Evolutionary conservation across 2,329 filamentous ascomycete species (phyloP).

Genomic region (Fusarium torreyae): DNA sequence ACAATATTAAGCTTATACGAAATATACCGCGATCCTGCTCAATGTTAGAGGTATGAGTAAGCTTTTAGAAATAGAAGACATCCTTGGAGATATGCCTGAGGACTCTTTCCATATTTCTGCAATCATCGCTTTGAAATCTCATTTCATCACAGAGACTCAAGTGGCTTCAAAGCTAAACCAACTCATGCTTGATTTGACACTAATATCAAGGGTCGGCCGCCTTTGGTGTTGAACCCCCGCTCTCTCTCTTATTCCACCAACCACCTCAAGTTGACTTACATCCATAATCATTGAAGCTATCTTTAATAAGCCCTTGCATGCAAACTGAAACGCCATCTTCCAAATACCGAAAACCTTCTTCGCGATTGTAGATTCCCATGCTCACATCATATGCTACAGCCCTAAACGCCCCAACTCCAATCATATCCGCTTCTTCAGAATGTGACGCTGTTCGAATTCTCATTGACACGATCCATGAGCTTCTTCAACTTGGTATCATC

Average conservation of each 20-base stretch:
- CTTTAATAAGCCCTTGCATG: not conserved
- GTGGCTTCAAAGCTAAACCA: conserved; percentile 20
- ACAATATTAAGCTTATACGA: not conserved
- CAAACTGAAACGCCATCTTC: not conserved
- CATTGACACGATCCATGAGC: conserved; percentile 47
- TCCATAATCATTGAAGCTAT: not conserved
- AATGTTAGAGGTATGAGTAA: not conserved
- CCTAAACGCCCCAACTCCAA: not conserved
- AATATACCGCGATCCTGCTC: not conserved
- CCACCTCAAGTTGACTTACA: conserved; percentile 6
- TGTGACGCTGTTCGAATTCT: conserved; percentile 49
- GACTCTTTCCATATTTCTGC: too few species aligned
- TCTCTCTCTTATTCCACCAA: conserved; percentile 20
- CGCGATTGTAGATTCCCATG: not conserved
- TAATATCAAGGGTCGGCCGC: conserved; percentile 38
- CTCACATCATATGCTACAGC: not conserved
- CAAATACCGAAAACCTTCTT: not conserved
- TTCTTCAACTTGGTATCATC: conserved; percentile 41
- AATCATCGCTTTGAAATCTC: not conserved
- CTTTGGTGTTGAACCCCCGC: conserved; percentile 22
- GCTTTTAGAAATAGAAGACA: not conserved
- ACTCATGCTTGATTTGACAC: conserved; percentile 20
- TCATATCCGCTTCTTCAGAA: conserved; percentile 42
- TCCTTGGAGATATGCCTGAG: not conserved
- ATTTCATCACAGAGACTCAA: not conserved